Percentiles rank a stretch among this genome's conserved stretches.
These are phyloP conservation scores for Linnemannia schmuckeri DNA, from an alignment of 192 early-diverging fungal genomes.

Conservation along the genomic window DNA sequence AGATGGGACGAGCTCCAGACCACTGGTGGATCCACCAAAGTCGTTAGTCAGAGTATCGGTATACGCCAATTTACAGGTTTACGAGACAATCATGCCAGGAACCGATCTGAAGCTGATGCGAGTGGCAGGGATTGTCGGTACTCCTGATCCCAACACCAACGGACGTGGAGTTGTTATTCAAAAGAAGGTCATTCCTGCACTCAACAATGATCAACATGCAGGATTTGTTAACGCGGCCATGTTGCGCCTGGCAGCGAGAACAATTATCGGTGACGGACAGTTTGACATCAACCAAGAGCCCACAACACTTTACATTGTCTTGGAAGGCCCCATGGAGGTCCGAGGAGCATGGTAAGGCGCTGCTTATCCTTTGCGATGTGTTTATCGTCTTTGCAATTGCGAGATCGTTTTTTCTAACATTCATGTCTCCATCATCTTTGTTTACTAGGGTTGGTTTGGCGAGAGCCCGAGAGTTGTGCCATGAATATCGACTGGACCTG, in stretches of 20 bases:
- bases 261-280: constrained; percentile 62
- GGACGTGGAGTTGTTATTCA: constrained; percentile 41
- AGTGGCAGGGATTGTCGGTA: constrained; percentile 45
- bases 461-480: constrained; percentile 48
- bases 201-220: constrained; percentile 53
- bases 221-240: constrained; percentile 69
- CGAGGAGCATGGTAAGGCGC: constrained; percentile 65
- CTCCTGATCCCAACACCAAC: constrained; percentile 45
- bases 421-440: background rate
- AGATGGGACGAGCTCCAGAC: constrained; percentile 10
- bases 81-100: constrained; percentile 52
- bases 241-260: constrained; percentile 61
- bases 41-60: constrained; percentile 37
- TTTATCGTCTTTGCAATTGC: background rate
- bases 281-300: constrained; percentile 60
- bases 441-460: constrained; percentile 42
- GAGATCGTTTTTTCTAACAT: background rate
- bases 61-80: constrained; percentile 52
- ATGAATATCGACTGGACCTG: constrained; percentile 44
- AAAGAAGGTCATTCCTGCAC: constrained; percentile 52
- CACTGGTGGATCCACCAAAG: constrained; percentile 22
- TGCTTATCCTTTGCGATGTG: background rate
- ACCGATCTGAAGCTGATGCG: constrained; percentile 55
- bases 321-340: constrained; percentile 63
- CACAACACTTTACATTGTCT: constrained; percentile 49